Base-by-base conservation (phyloP, 306 rosid species). In the Fragaria ananassa region DNA sequence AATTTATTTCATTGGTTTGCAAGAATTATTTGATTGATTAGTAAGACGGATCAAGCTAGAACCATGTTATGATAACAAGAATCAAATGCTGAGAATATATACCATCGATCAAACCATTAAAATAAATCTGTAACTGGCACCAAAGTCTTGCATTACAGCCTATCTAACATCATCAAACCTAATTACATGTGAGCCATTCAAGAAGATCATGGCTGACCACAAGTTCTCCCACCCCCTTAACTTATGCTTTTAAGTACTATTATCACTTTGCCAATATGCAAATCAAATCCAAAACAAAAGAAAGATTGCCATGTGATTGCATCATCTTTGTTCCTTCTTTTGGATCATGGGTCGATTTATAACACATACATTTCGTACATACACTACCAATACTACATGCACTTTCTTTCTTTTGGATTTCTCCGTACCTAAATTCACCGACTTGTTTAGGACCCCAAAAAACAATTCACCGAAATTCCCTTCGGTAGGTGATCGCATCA, bases 171-270 rank as follows among this genome's bases (percentile, higher is more conserved):
- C 76, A 81, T 62, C 47, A 78, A 47, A 47, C 39, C 54, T 41
- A 66, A 54, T 8, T 8, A 84, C 57, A 46, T 71, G 82, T 82
- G 89, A 88, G 74, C 71, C 80, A 71, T 70, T 79, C 63, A 29
- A 71, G 46, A 83, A 83, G 80, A 46, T 76, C 79, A 68, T 72
- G 83, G 87, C 81, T 76, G 84, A 74, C 85, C 92, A 84, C 89
- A 79, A 76, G 84, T 68, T 81, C 79, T 74, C 49, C 80, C 56
- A 74, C 78, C 75, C 77, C 76, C 51, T 51, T 7, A 74, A 79
- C 71, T 56, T 8, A 39, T 21, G 68, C 74, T 51, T 56, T 74
- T 69, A 31, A 45, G 47, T 74, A 81, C 47, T 65, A 77, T 19
- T 57, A 64, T 10, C 70, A 67, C 68, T 83, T 82, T 83, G 13